Base-by-base conservation (phyloP, 805 yeast species). In the Lipomyces oligophaga region DNA sequence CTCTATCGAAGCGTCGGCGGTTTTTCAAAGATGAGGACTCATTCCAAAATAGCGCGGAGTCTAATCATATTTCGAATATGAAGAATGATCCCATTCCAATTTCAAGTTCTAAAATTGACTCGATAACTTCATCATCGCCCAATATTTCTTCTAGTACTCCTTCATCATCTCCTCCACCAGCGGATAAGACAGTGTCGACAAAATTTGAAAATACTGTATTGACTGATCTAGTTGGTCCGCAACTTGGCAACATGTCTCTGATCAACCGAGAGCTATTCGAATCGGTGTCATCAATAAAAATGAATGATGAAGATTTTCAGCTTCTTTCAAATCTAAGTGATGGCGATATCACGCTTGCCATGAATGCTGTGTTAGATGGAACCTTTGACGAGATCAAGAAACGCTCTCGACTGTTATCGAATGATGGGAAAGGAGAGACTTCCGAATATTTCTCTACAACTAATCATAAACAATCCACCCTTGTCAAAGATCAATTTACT, bases 281-380 rank as follows among this genome's bases (percentile, higher is more conserved):
- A 28, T 20, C 37, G 7, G 26, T 53, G 13, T 41, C 43, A 2
- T 40, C 34, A 15, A 24, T 13, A 15, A 19, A 26, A 10, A 20
- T 53, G 18, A 26, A 24, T 5, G 43, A 42, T 10, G 32, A 21
- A n/a, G 40, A 32, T 4, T 39, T 41, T 13, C 21, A 32, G 10
- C 10, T 33, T 3, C 27, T 53, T 35, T 10, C 36, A 8, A 38
- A 43, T 13, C 24, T 47, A 2, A 38, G 54, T 21, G 47, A 30
- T 4, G 47, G 49, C 22, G 55, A 53, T 41, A 25, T 51, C 24
- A 43, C 31, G n/a, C 37, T 36, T 5, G 57, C 57, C 4, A 36
- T 52, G 18, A 52, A 52, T 19, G 39, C 44, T 7, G 22, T 39
- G 16, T 38, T 44, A 18, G 57, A 52, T 28, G 50, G 56, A n/a